These are phyloP conservation scores for Ceratobasidium sp. DNA, from an alignment of 1,284 basidiomycete genomes.

Conservation along the genomic window DNA sequence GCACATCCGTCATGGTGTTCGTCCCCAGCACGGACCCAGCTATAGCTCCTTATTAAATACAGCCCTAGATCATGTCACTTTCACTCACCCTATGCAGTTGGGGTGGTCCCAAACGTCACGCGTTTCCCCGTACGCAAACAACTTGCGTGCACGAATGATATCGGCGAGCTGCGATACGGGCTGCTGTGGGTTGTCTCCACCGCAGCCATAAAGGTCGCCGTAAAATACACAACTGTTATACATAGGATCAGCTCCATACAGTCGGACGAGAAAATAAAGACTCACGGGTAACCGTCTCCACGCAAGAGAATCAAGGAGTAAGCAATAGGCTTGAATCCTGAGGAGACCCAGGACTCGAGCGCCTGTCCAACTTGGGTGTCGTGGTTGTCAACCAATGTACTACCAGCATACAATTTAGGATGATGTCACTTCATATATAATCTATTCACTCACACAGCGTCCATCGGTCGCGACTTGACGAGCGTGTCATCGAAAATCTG, in stretches of 20 bases:
- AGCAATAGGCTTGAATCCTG: conserved; percentile 66
- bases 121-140: conserved; percentile 63
- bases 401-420: conserved; percentile 34
- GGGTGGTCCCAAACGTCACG: conserved; percentile 62
- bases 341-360: conserved; percentile 63
- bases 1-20: conserved; percentile 62
- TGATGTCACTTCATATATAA: background rate
- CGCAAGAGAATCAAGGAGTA: conserved; percentile 67
- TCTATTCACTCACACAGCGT: conserved; percentile 60
- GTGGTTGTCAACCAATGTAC: conserved; percentile 64
- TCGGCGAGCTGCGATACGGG: conserved; percentile 60
- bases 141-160: conserved; percentile 61
- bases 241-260: too few species aligned
- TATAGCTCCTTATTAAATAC: background rate
- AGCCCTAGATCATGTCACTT: background rate
- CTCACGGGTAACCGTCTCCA: conserved; percentile 64
- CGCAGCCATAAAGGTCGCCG: conserved; percentile 64
- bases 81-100: conserved; percentile 51
- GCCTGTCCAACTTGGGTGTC: conserved; percentile 63
- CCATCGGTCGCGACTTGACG: conserved; percentile 62
- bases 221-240: conserved; percentile 62
- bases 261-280: background rate
- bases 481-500: conserved; percentile 67
- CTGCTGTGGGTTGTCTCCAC: conserved; percentile 59
- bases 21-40: conserved; percentile 64